A percentile compares a stretch with the other conserved stretches of the same genome.
Conservation (phyloP, 495 filamentous ascomycete species). For the Lophiostoma macrostomum region DNA sequence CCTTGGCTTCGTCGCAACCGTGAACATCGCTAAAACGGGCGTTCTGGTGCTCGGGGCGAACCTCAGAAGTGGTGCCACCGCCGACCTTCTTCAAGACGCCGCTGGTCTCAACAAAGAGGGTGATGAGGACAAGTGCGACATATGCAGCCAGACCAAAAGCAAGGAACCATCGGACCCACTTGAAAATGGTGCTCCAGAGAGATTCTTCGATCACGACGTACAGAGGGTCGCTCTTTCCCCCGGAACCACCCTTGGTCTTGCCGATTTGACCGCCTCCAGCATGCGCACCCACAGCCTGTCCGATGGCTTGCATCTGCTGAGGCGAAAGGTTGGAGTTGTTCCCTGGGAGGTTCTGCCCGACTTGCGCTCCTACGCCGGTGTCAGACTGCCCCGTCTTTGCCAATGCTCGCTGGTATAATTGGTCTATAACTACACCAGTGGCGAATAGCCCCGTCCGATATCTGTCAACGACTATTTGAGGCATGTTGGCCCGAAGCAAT, state of each 20-base stretch:
- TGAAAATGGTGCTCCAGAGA: conserved; percentile 70
- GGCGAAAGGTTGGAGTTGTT: conserved; percentile 46
- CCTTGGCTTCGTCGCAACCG: conserved; percentile 96
- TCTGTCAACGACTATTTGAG: conserved; percentile 83
- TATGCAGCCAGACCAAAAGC: conserved; percentile 75
- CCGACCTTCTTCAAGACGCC: conserved; percentile 74
- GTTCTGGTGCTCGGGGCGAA: conserved; percentile 83
- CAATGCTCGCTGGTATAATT: conserved; percentile 71
- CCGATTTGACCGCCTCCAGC: conserved; percentile 64
- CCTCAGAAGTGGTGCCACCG: conserved; percentile 69
- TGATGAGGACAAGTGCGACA: conserved; percentile 67
- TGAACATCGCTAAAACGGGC: conserved; percentile 92
- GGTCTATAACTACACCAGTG: conserved; percentile 66
- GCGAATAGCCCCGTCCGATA: conserved; percentile 84
- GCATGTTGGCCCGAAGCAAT: conserved; percentile 86
- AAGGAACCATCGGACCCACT: conserved; percentile 83
- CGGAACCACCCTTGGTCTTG: conserved; percentile 55
- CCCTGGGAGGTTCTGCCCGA: too few relatives aligned
- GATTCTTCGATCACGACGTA: conserved; percentile 97
- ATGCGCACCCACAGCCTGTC: conserved; percentile 79
- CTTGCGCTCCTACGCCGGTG: conserved; percentile 29
- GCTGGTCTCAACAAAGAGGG: conserved; percentile 73
- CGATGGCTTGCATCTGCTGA: conserved; percentile 73
- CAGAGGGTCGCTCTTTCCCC: conserved; percentile 73
- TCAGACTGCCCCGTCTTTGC: conserved; percentile 60